Conservation (phyloP, 805 yeast species). For the Kuraishia floccosa region DNA sequence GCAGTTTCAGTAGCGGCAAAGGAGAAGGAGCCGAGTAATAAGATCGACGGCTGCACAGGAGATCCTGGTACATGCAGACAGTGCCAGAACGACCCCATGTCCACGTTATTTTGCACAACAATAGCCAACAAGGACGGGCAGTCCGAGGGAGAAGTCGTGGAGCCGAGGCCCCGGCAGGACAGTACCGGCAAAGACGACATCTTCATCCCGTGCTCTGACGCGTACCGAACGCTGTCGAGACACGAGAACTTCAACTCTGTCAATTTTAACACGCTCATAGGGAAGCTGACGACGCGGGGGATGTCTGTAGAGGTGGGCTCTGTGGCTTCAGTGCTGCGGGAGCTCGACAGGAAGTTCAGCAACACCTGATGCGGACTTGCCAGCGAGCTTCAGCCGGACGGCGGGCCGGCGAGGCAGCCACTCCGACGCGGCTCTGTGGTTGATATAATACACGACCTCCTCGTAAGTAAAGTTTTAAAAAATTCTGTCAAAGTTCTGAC, state of each 20-base stretch:
- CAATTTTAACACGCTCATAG: constrained; percentile 65
- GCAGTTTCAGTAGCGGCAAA: constrained; percentile 6
- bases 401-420: too few species aligned
- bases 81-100: constrained; percentile 81
- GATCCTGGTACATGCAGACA: constrained; percentile 81
- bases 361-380: too few species aligned
- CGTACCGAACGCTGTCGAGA: constrained; percentile 75
- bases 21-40: constrained; percentile 1
- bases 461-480: too few species aligned
- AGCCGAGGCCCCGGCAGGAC: background rate
- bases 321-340: constrained; percentile 76
- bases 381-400: too few species aligned
- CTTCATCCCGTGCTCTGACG: constrained; percentile 83
- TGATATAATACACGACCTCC: too few species aligned
- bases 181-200: background rate
- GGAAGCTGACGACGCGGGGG: constrained; percentile 67
- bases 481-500: too few species aligned
- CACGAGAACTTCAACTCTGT: constrained; percentile 68
- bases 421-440: too few species aligned
- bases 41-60: constrained; percentile 53
- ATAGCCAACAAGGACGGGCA: constrained; percentile 44
- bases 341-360: constrained; percentile 55
- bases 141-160: background rate
- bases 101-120: constrained; percentile 80
- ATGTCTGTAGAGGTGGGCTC: constrained; percentile 89